Conservation (phyloP, 129 eudicot genomes). For the Artemisia annua region DNA sequence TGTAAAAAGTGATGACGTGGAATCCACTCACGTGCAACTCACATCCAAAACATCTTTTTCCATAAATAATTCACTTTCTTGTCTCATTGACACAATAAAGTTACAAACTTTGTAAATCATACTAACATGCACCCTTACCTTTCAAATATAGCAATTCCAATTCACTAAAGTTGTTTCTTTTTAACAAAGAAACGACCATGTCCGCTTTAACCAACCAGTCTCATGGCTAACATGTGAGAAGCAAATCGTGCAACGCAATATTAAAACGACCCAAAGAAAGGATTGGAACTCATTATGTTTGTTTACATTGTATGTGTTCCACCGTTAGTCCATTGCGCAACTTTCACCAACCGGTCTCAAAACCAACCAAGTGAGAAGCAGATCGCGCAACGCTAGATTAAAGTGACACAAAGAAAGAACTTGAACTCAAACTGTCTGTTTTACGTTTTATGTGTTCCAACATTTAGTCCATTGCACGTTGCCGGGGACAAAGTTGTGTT, state of each 20-base stretch:
- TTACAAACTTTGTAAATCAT: background rate
- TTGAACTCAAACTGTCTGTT: too few species aligned
- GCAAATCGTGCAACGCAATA: too few species aligned
- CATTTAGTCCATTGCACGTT: background rate
- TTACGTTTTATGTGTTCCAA: background rate
- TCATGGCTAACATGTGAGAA: too few species aligned
- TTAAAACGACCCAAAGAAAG: too few species aligned
- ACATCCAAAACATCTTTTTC: slow-evolving; percentile 36
- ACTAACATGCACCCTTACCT: slow-evolving; percentile 24
- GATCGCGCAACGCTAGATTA: too few species aligned
- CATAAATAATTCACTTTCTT: slow-evolving; percentile 29
- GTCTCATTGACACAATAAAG: slow-evolving; percentile 32
- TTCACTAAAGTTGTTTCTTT: slow-evolving; percentile 11
- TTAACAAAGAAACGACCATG: too few species aligned
- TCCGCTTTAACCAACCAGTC: too few species aligned
- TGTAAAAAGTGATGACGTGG: slow-evolving; percentile 23
- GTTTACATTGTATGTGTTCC: too few species aligned
- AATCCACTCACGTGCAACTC: slow-evolving; percentile 39
- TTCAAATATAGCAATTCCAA: slow-evolving; percentile 7
- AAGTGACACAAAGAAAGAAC: too few species aligned
- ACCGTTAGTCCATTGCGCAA: background rate
- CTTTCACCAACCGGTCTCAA: too few species aligned
- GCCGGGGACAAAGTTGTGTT: background rate
- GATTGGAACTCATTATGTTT: too few species aligned
- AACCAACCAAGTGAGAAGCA: too few species aligned